Evolutionary conservation across 2,329 filamentous ascomycete species (phyloP).

Genomic region (Acrocalymma vagum): DNA sequence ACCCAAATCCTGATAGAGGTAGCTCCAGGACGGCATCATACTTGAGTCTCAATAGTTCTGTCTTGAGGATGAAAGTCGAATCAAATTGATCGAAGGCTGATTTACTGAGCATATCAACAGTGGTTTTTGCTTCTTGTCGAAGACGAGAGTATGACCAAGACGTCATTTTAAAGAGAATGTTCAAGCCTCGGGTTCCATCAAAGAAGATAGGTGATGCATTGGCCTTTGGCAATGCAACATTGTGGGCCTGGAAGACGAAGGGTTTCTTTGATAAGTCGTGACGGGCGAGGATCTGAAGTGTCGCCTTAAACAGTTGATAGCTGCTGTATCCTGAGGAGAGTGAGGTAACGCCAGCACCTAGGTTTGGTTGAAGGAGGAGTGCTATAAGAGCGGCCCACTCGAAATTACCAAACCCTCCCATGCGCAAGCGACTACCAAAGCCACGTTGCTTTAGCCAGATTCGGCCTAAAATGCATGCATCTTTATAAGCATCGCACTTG

Average conservation of each 20-base stretch:
- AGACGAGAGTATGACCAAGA: conserved; percentile 81
- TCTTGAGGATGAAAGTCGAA: conserved; percentile 77
- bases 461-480: conserved; percentile 85
- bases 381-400: conserved; percentile 88
- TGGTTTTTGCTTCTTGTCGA: conserved; percentile 76
- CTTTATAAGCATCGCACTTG: conserved; percentile 76
- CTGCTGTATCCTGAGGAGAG: conserved; percentile 84
- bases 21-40: conserved; percentile 63
- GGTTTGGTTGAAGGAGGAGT: conserved; percentile 80
- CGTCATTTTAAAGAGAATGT: conserved; percentile 90
- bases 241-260: conserved; percentile 57
- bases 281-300: conserved; percentile 83
- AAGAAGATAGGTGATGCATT: conserved; percentile 74
- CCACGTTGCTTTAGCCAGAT: conserved; percentile 91
- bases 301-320: conserved; percentile 94
- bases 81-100: conserved; percentile 81
- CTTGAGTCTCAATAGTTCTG: conserved; percentile 59
- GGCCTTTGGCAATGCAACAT: conserved; percentile 46
- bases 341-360: conserved; percentile 73
- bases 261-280: conserved; percentile 76
- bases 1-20: conserved; percentile 40
- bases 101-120: conserved; percentile 78
- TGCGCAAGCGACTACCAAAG: conserved; percentile 72
- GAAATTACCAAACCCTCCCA: conserved; percentile 90
- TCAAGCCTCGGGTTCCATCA: conserved; percentile 77